These are phyloP conservation scores for Teratosphaeria destructans DNA, from an alignment of 2,329 filamentous ascomycete species.

Conservation along the genomic window DNA sequence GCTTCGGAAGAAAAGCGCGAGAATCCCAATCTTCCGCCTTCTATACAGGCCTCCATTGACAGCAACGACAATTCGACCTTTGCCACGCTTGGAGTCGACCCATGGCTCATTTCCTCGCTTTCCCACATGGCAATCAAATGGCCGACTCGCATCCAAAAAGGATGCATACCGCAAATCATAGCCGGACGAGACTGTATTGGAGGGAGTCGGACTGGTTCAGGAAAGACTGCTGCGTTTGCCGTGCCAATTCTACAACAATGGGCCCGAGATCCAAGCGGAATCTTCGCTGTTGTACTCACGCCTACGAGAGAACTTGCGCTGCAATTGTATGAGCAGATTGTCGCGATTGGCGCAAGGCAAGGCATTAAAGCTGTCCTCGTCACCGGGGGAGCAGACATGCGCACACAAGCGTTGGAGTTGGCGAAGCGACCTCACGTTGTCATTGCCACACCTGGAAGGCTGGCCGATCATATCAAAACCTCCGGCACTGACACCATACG, in stretches of 20 bases:
- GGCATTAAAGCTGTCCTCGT: slow-evolving; percentile 81
- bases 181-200: slow-evolving; percentile 90
- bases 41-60: slow-evolving; percentile 21
- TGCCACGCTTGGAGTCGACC: slow-evolving; percentile 19
- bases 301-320: slow-evolving; percentile 86
- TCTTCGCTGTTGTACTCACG: slow-evolving; percentile 82
- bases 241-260: slow-evolving; percentile 90
- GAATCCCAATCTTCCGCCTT: slow-evolving; percentile 3
- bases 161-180: slow-evolving; percentile 85
- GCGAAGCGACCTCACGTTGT: slow-evolving; percentile 77
- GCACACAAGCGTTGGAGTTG: slow-evolving; percentile 74
- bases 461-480: slow-evolving; percentile 86
- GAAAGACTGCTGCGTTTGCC: slow-evolving; percentile 93
- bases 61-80: slow-evolving; percentile 20
- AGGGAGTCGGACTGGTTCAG: slow-evolving; percentile 86
- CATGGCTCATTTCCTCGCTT: slow-evolving; percentile 78
- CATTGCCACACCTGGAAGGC: slow-evolving; percentile 83
- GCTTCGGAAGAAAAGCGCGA: neutral
- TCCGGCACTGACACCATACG: slow-evolving; percentile 86
- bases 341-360: slow-evolving; percentile 80
- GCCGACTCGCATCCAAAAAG: slow-evolving; percentile 86
- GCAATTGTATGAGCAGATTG: slow-evolving; percentile 94
- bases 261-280: slow-evolving; percentile 82
- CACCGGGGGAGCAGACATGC: slow-evolving; percentile 88
- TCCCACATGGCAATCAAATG: slow-evolving; percentile 67